These are phyloP conservation scores for Solanum chilense DNA, from an alignment of 257 asterid species.

Conservation along the genomic window DNA sequence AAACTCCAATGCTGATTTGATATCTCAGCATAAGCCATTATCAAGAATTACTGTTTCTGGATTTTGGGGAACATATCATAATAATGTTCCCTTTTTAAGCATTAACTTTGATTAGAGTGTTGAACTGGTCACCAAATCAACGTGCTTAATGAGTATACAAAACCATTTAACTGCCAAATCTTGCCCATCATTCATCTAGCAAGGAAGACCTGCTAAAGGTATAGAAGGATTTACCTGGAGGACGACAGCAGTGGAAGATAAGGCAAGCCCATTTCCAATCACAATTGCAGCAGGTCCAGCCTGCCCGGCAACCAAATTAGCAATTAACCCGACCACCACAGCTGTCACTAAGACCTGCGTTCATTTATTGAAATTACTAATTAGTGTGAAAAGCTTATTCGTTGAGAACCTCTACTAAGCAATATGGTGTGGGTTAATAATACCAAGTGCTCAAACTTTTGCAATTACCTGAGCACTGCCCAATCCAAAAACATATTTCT, in stretches of 20 bases:
- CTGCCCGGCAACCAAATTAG: constrained; percentile 70
- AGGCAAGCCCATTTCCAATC: constrained; percentile 95
- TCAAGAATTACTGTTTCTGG: background rate
- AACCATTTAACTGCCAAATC: background rate
- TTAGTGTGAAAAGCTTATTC: background rate
- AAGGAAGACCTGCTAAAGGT: background rate
- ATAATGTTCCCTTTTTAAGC: background rate
- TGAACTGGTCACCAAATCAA: background rate
- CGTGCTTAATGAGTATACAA: background rate
- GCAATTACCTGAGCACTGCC: constrained; percentile 91
- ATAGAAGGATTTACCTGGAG: constrained; percentile 57
- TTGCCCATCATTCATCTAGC: background rate
- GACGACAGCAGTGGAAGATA: constrained; percentile 98
- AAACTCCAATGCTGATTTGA: background rate
- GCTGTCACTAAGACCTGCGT: constrained; percentile 91
- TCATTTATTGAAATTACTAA: constrained; percentile 3
- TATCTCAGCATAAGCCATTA: background rate
- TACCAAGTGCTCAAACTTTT: constrained; percentile 4
- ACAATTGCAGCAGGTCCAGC: constrained; percentile 99
- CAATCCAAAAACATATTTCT: constrained; percentile 97
- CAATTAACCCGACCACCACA: constrained; percentile 54
- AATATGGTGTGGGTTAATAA: background rate
- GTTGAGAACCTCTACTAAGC: background rate
- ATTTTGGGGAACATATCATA: background rate
- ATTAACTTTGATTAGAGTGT: background rate